Evolutionary conservation across 2,329 filamentous ascomycete species (phyloP).

Genomic region (Claviceps digitariae): DNA sequence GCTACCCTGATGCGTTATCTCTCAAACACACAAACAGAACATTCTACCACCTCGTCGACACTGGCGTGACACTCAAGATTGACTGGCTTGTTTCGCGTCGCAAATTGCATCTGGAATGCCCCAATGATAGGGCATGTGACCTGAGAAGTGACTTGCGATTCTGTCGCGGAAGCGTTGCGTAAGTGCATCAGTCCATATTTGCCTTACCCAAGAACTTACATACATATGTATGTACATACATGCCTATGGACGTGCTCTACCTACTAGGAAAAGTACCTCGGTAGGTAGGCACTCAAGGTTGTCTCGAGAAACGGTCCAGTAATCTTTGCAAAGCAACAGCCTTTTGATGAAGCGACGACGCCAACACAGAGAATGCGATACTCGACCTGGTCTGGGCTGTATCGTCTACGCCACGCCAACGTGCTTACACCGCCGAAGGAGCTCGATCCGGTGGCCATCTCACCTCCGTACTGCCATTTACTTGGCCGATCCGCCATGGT

Average conservation of each 20-base stretch:
- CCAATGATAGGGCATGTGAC: conserved; percentile 43
- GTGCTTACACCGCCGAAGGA: conserved; percentile 30
- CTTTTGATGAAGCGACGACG: conserved; percentile 45
- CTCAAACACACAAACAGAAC: conserved; percentile 53
- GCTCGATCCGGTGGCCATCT: conserved; percentile 30
- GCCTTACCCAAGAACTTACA: too few relatives aligned
- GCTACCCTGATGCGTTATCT: conserved; percentile 58
- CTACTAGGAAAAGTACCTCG: too few relatives aligned
- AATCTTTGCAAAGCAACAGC: conserved; percentile 16
- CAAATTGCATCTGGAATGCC: conserved; percentile 50
- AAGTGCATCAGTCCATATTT: conserved; percentile 15
- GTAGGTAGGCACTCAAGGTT: too few relatives aligned
- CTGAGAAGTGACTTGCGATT: conserved; percentile 46
- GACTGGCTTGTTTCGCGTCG: conserved; percentile 55
- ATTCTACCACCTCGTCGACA: conserved; percentile 52
- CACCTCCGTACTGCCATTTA: conserved; percentile 30
- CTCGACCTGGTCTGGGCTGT: conserved; percentile 40
- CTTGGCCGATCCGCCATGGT: conserved; percentile 35
- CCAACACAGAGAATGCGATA: conserved; percentile 48
- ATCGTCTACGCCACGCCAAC: conserved; percentile 36
- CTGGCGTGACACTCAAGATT: conserved; percentile 51
- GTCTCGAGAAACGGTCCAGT: background rate
- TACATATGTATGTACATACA: too few relatives aligned
- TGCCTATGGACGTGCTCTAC: too few relatives aligned
- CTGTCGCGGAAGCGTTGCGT: conserved; percentile 47